Base-by-base conservation (phyloP, 2,329 filamentous ascomycete genomes). In the Coniochaeta ligniaria region DNA sequence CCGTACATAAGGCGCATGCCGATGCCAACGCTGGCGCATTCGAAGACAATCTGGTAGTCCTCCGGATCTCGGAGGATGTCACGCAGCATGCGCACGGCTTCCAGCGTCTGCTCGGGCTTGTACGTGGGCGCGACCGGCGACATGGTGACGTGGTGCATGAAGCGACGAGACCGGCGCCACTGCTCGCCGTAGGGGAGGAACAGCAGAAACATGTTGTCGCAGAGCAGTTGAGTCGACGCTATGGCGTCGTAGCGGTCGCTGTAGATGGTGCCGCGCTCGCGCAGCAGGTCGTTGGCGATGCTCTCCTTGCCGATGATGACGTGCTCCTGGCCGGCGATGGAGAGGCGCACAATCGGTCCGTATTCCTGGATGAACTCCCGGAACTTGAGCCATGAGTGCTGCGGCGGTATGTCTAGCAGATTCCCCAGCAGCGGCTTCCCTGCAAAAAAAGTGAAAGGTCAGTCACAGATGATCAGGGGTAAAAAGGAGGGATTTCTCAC, bases 341-440 rank as follows among this genome's bases (percentile, higher is more conserved):
- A 26, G 31, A 59, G 33, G 38, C 58, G 43, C 43, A 59, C 43
- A 22, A 59, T 35, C 22, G 58, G 45, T 3, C 58, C 58, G 20
- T 59, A 59, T 22, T 59, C 14, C 6, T 73, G 64, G 26, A 68
- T 66, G 70, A 73, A 76, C 28, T 71, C 66, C 16, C 72, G 66
- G 67, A 78, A 78, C 59, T 76, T 72, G 17, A 77, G 63, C 76
- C 76, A 79, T 26, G 69, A 72, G 63, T 76, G 70, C 22, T 65
- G 61, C 8, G 67, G 65, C 8, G 72, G 73, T 11, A 76, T 69
- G 35, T 73, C 67, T 3, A 66, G 65, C 17, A 76, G 63, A 57
- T 75, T 75, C 20, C 74, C 74, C 33, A 75, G 41, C 24, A 66
- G 24, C 17, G 60, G 63, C 11, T 58, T 59, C 12, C 59, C 59